Percentiles rank a stretch among this genome's conserved stretches.
Conservation (phyloP, 2,329 filamentous ascomycete species). For the Apiospora marii region DNA sequence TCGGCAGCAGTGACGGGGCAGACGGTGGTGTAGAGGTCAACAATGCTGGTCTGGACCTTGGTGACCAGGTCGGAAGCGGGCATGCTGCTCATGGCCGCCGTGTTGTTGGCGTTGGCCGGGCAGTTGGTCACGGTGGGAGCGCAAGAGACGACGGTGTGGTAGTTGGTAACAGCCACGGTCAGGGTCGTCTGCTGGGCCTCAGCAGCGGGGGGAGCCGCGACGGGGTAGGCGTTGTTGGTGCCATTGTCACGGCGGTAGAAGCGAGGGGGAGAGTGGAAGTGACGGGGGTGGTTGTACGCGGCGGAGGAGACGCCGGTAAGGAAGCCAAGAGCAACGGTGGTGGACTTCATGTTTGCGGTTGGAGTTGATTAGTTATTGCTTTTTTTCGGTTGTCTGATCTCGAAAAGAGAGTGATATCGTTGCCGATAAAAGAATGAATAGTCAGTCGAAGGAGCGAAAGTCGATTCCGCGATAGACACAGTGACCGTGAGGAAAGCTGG, state of each 20-base stretch:
- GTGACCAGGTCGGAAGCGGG: slow-evolving; percentile 30
- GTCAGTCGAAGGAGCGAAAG: slow-evolving; percentile 44
- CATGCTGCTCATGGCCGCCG: slow-evolving; percentile 24
- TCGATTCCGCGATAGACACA: slow-evolving; percentile 41
- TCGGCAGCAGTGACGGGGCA: slow-evolving; percentile 45
- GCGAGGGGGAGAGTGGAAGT: slow-evolving; percentile 37
- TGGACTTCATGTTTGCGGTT: slow-evolving; percentile 44
- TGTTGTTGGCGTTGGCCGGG: slow-evolving; percentile 39
- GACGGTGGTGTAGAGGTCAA: slow-evolving; percentile 46
- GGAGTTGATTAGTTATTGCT: neutral
- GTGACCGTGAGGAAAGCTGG: slow-evolving; percentile 30
- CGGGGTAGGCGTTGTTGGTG: slow-evolving; percentile 30
- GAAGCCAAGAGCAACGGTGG: slow-evolving; percentile 43
- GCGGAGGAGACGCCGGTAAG: slow-evolving; percentile 43
- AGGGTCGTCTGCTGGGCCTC: slow-evolving; percentile 38
- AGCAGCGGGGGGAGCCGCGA: no score
- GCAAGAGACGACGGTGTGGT: slow-evolving; percentile 44
- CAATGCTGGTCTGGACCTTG: slow-evolving; percentile 45
- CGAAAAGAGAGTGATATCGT: slow-evolving; percentile 40
- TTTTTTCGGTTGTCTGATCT: slow-evolving; percentile 32
- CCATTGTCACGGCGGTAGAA: slow-evolving; percentile 38
- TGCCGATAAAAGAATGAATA: slow-evolving; percentile 42
- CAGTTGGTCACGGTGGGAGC: slow-evolving; percentile 46
- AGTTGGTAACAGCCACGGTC: slow-evolving; percentile 41
- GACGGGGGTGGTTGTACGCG: slow-evolving; percentile 41